A percentile compares a stretch with the other conserved stretches of the same genome.
phyloP scores from a whole-genome alignment of 2,329 filamentous ascomycete genomes.

The Fusarium cyanostomum region DNA sequence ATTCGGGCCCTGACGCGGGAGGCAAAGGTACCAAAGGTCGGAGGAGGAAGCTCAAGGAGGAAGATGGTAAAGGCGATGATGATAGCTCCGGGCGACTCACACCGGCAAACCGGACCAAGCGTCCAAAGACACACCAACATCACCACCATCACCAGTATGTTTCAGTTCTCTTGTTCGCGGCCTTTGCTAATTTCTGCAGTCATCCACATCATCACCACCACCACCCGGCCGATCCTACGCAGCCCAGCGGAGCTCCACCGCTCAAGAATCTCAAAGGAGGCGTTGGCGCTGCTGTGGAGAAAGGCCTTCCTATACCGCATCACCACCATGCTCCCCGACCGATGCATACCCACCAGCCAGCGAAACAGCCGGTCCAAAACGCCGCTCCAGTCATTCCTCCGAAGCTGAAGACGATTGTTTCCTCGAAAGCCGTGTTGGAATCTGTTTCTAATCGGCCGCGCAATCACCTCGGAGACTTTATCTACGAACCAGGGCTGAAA shows the following conservation, averaged over 20 bases:
- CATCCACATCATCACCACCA: constrained; percentile 70
- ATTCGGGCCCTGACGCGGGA: constrained; percentile 53
- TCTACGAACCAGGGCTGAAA: constrained; percentile 78
- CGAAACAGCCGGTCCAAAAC: constrained; percentile 38
- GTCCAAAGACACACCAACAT: constrained; percentile 72
- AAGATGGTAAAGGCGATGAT: constrained; percentile 74
- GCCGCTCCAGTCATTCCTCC: constrained; percentile 54
- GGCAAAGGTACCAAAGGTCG: constrained; percentile 62
- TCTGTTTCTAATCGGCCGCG: constrained; percentile 76
- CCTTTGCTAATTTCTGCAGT: constrained; percentile 42
- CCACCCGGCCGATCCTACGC: constrained; percentile 57
- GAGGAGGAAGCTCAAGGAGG: constrained; percentile 79
- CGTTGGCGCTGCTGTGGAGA: constrained; percentile 56
- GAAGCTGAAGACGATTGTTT: constrained; percentile 72
- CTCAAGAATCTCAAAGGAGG: constrained; percentile 62
- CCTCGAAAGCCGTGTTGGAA: constrained; percentile 75
- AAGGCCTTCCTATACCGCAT: constrained; percentile 52
- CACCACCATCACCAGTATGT: constrained; percentile 75
- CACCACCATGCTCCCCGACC: constrained; percentile 59
- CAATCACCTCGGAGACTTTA: constrained; percentile 82
- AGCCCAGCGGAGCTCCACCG: constrained; percentile 53
- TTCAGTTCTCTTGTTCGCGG: neutral
- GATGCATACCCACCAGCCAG: constrained; percentile 36
- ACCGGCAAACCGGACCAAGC: constrained; percentile 69
- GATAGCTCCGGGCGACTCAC: constrained; percentile 70